Evolutionary conservation across 1,139 yeast species (phyloP).

Genomic region (Yarrowia galli): DNA sequence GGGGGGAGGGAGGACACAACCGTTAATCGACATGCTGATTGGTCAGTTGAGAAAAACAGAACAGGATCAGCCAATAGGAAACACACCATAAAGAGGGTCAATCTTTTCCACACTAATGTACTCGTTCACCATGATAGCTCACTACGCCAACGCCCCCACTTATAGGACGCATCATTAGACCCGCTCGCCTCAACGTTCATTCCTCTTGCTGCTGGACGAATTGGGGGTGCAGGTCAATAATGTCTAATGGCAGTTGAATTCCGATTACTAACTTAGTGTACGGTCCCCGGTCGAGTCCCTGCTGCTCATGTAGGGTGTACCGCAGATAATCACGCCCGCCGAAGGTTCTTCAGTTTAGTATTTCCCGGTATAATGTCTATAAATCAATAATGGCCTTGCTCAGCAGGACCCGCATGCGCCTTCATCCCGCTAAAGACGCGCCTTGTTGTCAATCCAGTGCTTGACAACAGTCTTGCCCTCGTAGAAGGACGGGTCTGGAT

Average conservation of each 20-base stretch:
- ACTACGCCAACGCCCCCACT: background rate
- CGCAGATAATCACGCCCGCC: background rate
- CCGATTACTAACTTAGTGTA: conserved; percentile 13
- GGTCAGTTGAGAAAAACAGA: background rate
- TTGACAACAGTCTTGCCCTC: conserved; percentile 74
- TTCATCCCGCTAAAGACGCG: conserved; percentile 1
- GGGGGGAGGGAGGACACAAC: no score
- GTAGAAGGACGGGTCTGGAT: conserved; percentile 57
- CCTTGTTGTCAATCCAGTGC: conserved; percentile 61
- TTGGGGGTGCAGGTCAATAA: conserved; percentile 10
- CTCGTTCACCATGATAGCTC: no score
- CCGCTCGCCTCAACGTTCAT: background rate
- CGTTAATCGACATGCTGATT: background rate
- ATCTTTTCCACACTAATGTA: conserved; percentile 14
- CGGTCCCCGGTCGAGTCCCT: no score
- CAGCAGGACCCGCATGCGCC: background rate
- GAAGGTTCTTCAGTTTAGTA: background rate
- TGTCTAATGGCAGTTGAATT: conserved; percentile 25
- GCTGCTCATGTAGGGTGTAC: no score
- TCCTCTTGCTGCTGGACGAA: background rate
- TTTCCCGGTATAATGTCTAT: conserved; percentile 11
- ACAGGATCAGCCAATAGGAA: background rate
- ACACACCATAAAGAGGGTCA: background rate
- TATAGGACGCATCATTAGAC: conserved; percentile 2
- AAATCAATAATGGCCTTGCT: conserved; percentile 21